Evolutionary conservation across 768 basidiomycete species (phyloP).

Genomic region (Asterophora lycoperdoides): DNA sequence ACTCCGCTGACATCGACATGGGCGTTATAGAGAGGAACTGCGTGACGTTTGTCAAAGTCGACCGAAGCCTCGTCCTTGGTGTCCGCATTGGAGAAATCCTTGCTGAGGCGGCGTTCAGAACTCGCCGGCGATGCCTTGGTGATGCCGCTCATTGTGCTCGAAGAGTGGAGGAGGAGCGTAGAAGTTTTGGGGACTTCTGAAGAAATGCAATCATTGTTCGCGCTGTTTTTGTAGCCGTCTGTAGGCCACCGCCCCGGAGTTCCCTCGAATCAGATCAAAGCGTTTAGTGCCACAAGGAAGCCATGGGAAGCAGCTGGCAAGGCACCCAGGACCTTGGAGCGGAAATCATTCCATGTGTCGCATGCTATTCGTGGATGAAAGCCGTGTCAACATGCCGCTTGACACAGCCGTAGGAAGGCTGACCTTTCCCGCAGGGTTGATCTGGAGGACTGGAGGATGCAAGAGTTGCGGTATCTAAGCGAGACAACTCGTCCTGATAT

Average conservation of each 20-base stretch:
- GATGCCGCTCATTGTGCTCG: constrained; percentile 10
- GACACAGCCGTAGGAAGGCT: constrained; percentile 1
- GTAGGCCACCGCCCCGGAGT: not conserved
- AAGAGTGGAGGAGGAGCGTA: constrained; percentile 5
- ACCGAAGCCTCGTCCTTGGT: constrained; percentile 14
- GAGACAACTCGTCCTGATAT: not conserved
- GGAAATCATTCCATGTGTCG: constrained; percentile 1
- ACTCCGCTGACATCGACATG: constrained; percentile 55
- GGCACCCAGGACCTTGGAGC: not conserved
- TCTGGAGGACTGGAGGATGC: not conserved
- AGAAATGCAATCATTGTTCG: not conserved
- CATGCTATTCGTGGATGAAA: not conserved
- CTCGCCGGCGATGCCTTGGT: constrained; percentile 10
- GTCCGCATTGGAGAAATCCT: constrained; percentile 32
- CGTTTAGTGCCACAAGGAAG: not conserved
- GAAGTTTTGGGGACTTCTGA: constrained; percentile 5
- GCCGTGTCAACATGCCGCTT: constrained; percentile 6
- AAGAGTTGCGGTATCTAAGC: not conserved
- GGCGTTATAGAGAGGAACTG: constrained; percentile 36
- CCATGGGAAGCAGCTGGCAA: constrained; percentile 5
- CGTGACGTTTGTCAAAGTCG: constrained; percentile 17
- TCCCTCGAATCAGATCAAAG: not conserved
- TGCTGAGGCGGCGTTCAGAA: constrained; percentile 22
- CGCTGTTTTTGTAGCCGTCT: constrained; percentile 5
- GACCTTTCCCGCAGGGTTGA: not conserved